Percentiles rank a stretch among this genome's conserved stretches.
Evolutionary conservation across 2,329 filamentous ascomycete species (phyloP).

Genomic region (Alternaria tenuissima): DNA sequence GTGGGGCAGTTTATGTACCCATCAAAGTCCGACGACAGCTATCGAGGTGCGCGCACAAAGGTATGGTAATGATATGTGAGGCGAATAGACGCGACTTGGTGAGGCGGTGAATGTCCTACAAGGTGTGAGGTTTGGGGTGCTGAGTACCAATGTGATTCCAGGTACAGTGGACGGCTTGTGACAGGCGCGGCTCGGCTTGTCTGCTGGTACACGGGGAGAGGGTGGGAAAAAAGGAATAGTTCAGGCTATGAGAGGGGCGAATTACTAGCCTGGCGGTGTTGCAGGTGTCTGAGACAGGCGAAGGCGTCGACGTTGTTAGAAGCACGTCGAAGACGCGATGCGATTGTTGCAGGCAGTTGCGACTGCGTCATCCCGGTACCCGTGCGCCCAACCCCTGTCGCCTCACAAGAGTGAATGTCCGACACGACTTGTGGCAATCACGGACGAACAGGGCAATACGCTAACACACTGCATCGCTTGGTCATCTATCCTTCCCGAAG

Average conservation of each 20-base stretch:
- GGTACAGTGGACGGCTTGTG: constrained; percentile 2
- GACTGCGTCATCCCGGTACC: constrained; percentile 33
- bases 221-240: neutral
- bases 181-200: constrained; percentile 7
- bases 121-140: constrained; percentile 10
- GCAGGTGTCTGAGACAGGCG: constrained; percentile 8
- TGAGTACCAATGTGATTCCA: constrained; percentile 6
- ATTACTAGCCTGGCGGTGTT: constrained; percentile 1
- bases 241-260: neutral
- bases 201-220: constrained; percentile 5
- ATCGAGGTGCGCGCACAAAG: neutral
- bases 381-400: constrained; percentile 32
- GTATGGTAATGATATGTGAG: neutral
- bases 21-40: constrained; percentile 18
- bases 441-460: constrained; percentile 23
- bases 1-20: constrained; percentile 35
- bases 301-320: constrained; percentile 27
- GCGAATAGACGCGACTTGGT: neutral
- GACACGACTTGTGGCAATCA: constrained; percentile 33
- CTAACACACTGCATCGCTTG: constrained; percentile 9
- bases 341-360: constrained; percentile 35
- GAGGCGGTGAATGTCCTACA: constrained; percentile 5
- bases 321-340: constrained; percentile 35
- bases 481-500: constrained; percentile 5
- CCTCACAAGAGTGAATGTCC: constrained; percentile 30